Base-by-base conservation (phyloP, 768 basidiomycete species). In the Dacryopinax spathularia region DNA sequence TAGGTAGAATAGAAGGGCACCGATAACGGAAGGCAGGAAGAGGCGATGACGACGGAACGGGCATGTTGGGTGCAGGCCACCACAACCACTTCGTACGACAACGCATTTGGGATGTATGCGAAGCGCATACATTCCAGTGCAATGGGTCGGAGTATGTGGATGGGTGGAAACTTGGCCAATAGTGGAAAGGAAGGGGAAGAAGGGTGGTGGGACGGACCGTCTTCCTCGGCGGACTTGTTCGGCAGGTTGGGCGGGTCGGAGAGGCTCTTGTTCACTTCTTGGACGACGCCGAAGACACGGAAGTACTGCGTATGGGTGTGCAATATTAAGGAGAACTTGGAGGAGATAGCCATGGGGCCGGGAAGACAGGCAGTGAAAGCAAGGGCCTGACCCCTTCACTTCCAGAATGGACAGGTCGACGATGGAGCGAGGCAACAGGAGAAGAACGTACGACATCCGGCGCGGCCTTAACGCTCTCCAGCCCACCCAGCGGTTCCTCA, bases 401-500 rank as follows among this genome's bases (percentile, higher is more conserved):
- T n/a, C n/a, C n/a, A n/a, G n/a, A n/a, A n/a, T n/a, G n/a, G n/a
- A n/a, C n/a, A n/a, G n/a, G n/a, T n/a, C n/a, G n/a, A n/a, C n/a
- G n/a, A n/a, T n/a, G n/a, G n/a, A n/a, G n/a, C n/a, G n/a, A n/a
- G n/a, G n/a, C n/a, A n/a, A n/a, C n/a, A n/a, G n/a, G n/a, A 44
- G 9, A 22, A 29, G 31, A 6, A 64, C 66, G 65, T 75, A 89
- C 90, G 71, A 97, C 92, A 72, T 97, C 93, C 1, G 93, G 94
- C 36, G 92, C 91, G 31, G 93, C 93, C 73, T 97, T 97, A 63
- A 96, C 93, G 66, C 92, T 95, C 75, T 96, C 93, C 10, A 97
- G 91, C 6, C 89, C 89, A 60, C 93, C 93, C 72, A 95, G 88
- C 67, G 84, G 76, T 48, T 88, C 93, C 93, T 65, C 3, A 63